Evolutionary conservation across 1,284 basidiomycete species (phyloP).

Genomic region (Agroathelia rolfsii): DNA sequence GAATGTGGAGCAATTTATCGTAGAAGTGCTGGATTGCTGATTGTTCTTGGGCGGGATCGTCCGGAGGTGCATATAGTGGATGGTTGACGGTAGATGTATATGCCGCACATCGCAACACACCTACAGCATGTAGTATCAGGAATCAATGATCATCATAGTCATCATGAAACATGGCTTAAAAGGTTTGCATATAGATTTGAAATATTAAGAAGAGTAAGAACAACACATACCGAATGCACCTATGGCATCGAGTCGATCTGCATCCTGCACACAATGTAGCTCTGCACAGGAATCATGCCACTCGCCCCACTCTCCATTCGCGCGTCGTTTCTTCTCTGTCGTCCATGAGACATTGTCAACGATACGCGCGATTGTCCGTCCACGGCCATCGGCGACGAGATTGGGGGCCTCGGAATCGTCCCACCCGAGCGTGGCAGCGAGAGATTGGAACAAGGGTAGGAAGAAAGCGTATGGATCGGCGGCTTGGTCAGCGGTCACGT

Average conservation of each 20-base stretch:
- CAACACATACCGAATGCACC: constrained; percentile 69
- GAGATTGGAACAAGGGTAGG: constrained; percentile 50
- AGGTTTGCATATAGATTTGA: constrained; percentile 1
- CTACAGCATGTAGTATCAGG: constrained; percentile 25
- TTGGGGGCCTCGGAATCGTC: constrained; percentile 37
- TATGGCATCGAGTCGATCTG: constrained; percentile 86
- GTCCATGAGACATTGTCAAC: constrained; percentile 82
- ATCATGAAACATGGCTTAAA: neutral
- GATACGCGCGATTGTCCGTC: constrained; percentile 45
- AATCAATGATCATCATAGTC: neutral
- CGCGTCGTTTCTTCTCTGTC: constrained; percentile 67
- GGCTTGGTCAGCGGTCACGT: constrained; percentile 48
- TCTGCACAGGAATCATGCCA: constrained; percentile 78
- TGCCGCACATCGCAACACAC: constrained; percentile 80
- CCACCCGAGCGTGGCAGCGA: too few species aligned
- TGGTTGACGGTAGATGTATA: constrained; percentile 64
- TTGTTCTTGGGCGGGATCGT: constrained; percentile 33
- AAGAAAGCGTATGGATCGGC: constrained; percentile 59
- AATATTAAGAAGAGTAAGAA: constrained; percentile 4
- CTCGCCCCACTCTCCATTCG: constrained; percentile 40
- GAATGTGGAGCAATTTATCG: constrained; percentile 76
- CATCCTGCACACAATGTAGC: constrained; percentile 87
- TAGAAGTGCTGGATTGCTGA: constrained; percentile 80
- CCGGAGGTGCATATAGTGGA: constrained; percentile 54
- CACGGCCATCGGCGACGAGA: constrained; percentile 51